Base-by-base conservation (phyloP, 805 yeast species). In the Candida oleophila region DNA sequence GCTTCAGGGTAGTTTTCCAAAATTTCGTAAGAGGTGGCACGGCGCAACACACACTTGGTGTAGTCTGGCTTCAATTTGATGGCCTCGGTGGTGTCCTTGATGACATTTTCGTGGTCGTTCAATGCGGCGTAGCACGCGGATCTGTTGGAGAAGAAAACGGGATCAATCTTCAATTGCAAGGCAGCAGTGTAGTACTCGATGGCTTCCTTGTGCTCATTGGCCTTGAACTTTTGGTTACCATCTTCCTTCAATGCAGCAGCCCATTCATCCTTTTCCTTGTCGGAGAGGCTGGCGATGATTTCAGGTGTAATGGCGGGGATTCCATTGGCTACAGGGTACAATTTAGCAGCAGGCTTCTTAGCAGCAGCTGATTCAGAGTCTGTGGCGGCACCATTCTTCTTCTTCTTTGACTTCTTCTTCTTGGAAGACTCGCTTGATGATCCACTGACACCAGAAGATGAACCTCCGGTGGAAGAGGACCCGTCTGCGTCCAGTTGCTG, bases 91-190 rank as follows among this genome's bases (percentile, higher is more conserved):
- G 97, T 87, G 65, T 90, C 97, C 55, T 82, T 87, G 52, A 94
- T 78, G 41, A 91, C 96, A 64, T 89, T 85, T 57, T 88, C 89
- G 63, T 81, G 83, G 51, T 90, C 81, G 53, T 83, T 80, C 55
- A 88, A 73, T 7, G 95, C 89, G 43, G 91, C 87, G 70, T 87
- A 87, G 69, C 97, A 92, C 15, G 99, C 99, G 22, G 98, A 90
- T 69, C 97, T 83, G 76, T 94, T 94, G 51, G 97, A 89, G 72
- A 85, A 92, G 71, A 80, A 94, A 32, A 91, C 87, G 3, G 97
- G 90, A 67, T 94, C 97, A 55, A 76, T 68, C 62, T 85, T 85
- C 61, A 89, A 75, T 45, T 74, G 63, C 55, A 94, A 74, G 9
- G 99, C 98, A 47, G 79, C 81, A 38, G 88, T 66, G 73, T 94